A percentile compares a stretch with the other conserved stretches of the same genome.
These are phyloP conservation scores for Cordyceps tenuipes DNA, from an alignment of 2,329 filamentous ascomycete species.

Conservation along the genomic window DNA sequence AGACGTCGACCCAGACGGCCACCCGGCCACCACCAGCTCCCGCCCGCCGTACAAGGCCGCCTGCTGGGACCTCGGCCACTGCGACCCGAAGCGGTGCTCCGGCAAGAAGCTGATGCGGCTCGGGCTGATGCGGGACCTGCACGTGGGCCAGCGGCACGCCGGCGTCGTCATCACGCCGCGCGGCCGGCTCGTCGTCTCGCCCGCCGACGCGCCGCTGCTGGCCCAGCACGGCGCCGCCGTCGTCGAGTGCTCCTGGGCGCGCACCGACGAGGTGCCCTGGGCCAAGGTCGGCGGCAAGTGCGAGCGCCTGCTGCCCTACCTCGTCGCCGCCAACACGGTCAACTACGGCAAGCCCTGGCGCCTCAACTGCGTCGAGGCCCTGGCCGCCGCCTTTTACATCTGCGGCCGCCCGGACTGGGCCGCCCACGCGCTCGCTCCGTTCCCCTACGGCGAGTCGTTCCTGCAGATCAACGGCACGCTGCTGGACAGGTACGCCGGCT, in stretches of 20 bases:
- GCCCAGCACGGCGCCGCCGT: slow-evolving; percentile 89
- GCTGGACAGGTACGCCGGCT: slow-evolving; percentile 77
- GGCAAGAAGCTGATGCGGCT: slow-evolving; percentile 90
- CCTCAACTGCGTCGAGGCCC: slow-evolving; percentile 89
- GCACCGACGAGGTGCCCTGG: slow-evolving; percentile 87
- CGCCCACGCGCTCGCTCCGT: slow-evolving; percentile 69
- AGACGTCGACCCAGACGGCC: slow-evolving; percentile 24
- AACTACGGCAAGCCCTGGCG: slow-evolving; percentile 97
- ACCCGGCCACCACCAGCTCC: slow-evolving; percentile 5
- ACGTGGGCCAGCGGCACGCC: slow-evolving; percentile 82
- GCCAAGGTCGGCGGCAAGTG: slow-evolving; percentile 86
- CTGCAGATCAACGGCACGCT: slow-evolving; percentile 81
- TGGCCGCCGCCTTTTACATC: slow-evolving; percentile 88
- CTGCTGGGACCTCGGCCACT: slow-evolving; percentile 97
- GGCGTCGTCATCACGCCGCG: slow-evolving; percentile 95
- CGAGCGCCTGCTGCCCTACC: slow-evolving; percentile 82
- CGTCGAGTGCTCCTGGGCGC: slow-evolving; percentile 94
- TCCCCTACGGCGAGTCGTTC: slow-evolving; percentile 83
- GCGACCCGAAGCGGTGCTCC: slow-evolving; percentile 92
- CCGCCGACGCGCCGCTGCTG: slow-evolving; percentile 71
- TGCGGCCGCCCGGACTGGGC: slow-evolving; percentile 92
- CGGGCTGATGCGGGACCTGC: slow-evolving; percentile 86
- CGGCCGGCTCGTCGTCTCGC: slow-evolving; percentile 75
- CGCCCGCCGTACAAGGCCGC: slow-evolving; percentile 74
- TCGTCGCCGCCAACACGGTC: slow-evolving; percentile 92